Evolutionary conservation across 805 yeast species (phyloP), one percentile per base, ranked within the genome.

Genomic region (Monosporozyma servazzii): DNA sequence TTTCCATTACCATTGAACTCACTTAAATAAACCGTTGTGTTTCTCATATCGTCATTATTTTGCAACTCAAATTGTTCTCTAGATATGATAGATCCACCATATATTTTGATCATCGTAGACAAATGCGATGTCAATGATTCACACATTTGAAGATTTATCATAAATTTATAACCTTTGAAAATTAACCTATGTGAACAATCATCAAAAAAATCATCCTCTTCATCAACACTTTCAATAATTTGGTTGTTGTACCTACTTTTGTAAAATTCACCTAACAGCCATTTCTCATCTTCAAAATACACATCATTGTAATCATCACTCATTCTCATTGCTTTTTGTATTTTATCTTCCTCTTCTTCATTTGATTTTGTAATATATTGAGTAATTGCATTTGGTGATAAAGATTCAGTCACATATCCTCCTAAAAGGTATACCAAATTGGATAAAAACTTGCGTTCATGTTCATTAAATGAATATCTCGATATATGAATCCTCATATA

Each of bases 371-470:
- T 77, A 20, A 91, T 70, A 36, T 88, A 73, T 70, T 90, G 97
- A 0, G 96, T 87, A 1, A 93, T 85, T 55, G 77, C 17, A 6
- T 37, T 17, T 50, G 77, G 75, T 8, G 88, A 83, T 37, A 89
- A 70, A 17, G 63, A 58, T 53, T 82, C 84, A 44, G 47, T 69
- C 60, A 73, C 81, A 45, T 76, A 80, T 2, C 96, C 97, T 1
- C 97, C 98, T 53, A 86, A 74, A 1, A 84, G 82, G 18, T 77
- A 66, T 0, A 68, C 53, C 29, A 65, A 49, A 1, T 83, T 82
- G 0, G 84, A 86, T 3, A 81, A 82, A 56, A 80, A 76, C n/a
- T 86, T 72, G n/a, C 77, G 79, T 51, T 82, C 89, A 48, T 75
- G 74, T 54, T 84, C 88, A 5, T 81, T 80, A 3, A 71, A 71